Conservation (phyloP, 306 rosid genomes). For the Vigna radiata region DNA sequence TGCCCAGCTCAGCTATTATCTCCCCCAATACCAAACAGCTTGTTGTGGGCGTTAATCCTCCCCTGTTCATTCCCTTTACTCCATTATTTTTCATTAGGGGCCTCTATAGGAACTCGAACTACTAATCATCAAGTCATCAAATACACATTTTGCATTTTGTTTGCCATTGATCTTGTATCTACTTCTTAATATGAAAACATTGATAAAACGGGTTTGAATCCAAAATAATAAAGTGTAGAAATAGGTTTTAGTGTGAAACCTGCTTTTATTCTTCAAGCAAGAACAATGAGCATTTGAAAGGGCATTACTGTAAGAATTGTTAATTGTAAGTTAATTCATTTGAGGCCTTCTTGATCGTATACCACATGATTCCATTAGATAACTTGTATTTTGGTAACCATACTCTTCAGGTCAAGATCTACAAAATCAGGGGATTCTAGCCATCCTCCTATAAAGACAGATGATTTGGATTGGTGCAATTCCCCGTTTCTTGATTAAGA, state of each 20-base stretch:
- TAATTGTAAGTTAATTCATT: neutral
- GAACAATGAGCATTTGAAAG: neutral
- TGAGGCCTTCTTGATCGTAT: neutral
- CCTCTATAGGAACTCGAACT: slow-evolving; percentile 19
- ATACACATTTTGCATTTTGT: neutral
- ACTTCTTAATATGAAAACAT: slow-evolving; percentile 16
- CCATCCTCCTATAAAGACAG: neutral
- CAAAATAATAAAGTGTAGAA: neutral
- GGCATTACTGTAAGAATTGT: neutral
- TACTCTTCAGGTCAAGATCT: neutral
- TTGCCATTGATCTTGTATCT: slow-evolving; percentile 17
- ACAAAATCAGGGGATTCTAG: neutral
- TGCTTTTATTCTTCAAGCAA: neutral
- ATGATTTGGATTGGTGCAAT: slow-evolving; percentile 25
- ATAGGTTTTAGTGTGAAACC: neutral
- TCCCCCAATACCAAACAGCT: neutral
- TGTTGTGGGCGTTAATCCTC: slow-evolving; percentile 9
- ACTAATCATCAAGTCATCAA: slow-evolving; percentile 12
- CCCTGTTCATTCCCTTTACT: neutral
- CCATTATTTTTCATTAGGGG: neutral
- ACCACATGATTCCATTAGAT: neutral
- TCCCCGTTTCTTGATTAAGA: slow-evolving; percentile 13
- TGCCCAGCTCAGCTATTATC: neutral
- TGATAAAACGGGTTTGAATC: slow-evolving; percentile 1
- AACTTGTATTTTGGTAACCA: neutral